Conservation (phyloP, 345 rosid species). For the Syzygium grande region DNA sequence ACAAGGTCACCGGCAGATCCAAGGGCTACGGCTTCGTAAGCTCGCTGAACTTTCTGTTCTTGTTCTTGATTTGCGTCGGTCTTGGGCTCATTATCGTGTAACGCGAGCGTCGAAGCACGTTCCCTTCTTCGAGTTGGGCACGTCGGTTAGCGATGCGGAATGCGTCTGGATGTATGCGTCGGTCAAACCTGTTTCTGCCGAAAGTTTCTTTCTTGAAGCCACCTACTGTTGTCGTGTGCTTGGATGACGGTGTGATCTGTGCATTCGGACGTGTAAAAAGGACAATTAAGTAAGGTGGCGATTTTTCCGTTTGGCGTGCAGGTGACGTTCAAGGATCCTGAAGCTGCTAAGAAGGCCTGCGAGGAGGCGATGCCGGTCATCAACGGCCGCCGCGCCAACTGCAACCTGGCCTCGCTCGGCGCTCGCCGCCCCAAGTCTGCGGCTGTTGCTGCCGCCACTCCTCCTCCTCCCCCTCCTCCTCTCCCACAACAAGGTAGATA, state of each 20-base stretch:
- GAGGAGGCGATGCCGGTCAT: constrained; percentile 78
- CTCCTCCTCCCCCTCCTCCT: constrained; percentile 21
- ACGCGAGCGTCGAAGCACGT: background rate
- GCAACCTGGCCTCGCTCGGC: constrained; percentile 92
- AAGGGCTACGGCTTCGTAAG: constrained; percentile 97
- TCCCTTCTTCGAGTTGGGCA: background rate
- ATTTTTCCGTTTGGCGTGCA: background rate
- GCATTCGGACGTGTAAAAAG: background rate
- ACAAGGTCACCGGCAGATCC: constrained; percentile 88
- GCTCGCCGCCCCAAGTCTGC: constrained; percentile 64
- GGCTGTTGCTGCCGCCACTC: constrained; percentile 19
- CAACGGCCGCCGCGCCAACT: constrained; percentile 93
- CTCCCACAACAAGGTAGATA: background rate
- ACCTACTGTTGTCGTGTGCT: background rate
- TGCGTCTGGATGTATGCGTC: background rate
- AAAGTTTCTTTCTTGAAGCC: background rate
- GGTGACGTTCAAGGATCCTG: constrained; percentile 97
- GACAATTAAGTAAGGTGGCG: background rate
- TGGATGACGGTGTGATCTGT: background rate
- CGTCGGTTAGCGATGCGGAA: background rate
- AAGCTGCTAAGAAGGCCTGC: constrained; percentile 80
- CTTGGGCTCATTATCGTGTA: background rate
- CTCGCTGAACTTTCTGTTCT: background rate
- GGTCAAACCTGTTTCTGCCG: background rate
- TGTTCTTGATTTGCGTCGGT: background rate